Conservation (phyloP, 1,139 yeast species). For the Debaryomyces coudertii region DNA sequence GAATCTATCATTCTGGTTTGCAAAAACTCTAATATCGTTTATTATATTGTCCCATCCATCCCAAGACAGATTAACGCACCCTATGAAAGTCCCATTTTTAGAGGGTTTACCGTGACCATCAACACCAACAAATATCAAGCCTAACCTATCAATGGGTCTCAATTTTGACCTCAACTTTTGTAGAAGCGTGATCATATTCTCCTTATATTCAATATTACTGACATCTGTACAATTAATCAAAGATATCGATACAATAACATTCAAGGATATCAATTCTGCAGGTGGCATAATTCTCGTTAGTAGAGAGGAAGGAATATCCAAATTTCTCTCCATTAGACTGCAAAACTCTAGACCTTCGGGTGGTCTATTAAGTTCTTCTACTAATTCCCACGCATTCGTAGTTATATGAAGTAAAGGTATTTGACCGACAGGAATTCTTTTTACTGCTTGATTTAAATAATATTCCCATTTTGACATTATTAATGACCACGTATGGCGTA, state of each 20-base stretch:
- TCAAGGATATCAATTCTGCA: constrained; percentile 46
- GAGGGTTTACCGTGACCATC: constrained; percentile 40
- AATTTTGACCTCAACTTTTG: constrained; percentile 31
- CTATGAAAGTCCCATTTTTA: constrained; percentile 54
- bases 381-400: constrained; percentile 51
- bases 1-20: constrained; percentile 21
- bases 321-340: constrained; percentile 34
- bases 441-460: constrained; percentile 24
- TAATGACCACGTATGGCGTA: constrained; percentile 38
- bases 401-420: constrained; percentile 53
- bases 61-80: constrained; percentile 57
- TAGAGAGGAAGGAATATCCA: constrained; percentile 43
- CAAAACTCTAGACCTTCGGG: constrained; percentile 41
- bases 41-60: constrained; percentile 58
- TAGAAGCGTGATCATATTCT: constrained; percentile 30
- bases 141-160: constrained; percentile 52
- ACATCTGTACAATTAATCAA: constrained; percentile 36
- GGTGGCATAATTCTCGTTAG: constrained; percentile 40
- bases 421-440: constrained; percentile 16
- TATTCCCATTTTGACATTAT: constrained; percentile 47
- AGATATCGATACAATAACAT: constrained; percentile 52
- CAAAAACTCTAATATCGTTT: constrained; percentile 40
- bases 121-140: constrained; percentile 56
- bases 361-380: constrained; percentile 37
- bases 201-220: constrained; percentile 38